Percentiles rank a stretch among this genome's conserved stretches.
Evolutionary conservation across 768 basidiomycete species (phyloP).

Genomic region (Agrocybe pediades): DNA sequence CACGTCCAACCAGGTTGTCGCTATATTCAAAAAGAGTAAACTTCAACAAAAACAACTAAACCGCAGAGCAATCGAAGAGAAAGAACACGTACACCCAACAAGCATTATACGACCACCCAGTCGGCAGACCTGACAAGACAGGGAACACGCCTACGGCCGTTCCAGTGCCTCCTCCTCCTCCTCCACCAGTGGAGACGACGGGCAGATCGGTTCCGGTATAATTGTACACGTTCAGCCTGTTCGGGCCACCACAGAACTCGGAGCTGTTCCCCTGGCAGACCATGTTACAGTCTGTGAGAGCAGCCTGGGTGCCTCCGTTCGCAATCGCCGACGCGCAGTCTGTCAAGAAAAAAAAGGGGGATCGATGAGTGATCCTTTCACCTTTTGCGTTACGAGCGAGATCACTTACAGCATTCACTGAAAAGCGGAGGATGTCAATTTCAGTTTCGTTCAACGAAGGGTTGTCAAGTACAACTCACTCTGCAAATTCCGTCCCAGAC

Average conservation of each 20-base stretch:
- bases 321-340: constrained; percentile 51
- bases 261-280: constrained; percentile 60
- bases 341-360: constrained; percentile 25
- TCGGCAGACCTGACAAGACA: constrained; percentile 51
- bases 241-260: constrained; percentile 75
- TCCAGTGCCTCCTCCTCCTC: constrained; percentile 36
- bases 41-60: not conserved
- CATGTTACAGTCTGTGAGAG: constrained; percentile 66
- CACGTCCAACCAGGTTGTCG: constrained; percentile 67
- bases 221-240: constrained; percentile 67
- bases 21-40: constrained; percentile 22
- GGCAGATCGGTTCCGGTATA: constrained; percentile 62
- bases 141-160: constrained; percentile 39
- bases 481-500: constrained; percentile 41
- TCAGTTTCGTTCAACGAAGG: not conserved
- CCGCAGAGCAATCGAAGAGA: not conserved
- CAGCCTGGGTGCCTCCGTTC: constrained; percentile 47
- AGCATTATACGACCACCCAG: constrained; percentile 58
- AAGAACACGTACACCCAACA: constrained; percentile 60
- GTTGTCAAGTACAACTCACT: constrained; percentile 14
- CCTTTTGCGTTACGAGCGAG: not conserved
- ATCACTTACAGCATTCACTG: constrained; percentile 56
- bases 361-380: too few species aligned
- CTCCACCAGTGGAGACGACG: constrained; percentile 35
- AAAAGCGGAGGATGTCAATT: not conserved